Base-by-base conservation (phyloP, 2,329 filamentous ascomycete species). In the Colletotrichum lupini region DNA sequence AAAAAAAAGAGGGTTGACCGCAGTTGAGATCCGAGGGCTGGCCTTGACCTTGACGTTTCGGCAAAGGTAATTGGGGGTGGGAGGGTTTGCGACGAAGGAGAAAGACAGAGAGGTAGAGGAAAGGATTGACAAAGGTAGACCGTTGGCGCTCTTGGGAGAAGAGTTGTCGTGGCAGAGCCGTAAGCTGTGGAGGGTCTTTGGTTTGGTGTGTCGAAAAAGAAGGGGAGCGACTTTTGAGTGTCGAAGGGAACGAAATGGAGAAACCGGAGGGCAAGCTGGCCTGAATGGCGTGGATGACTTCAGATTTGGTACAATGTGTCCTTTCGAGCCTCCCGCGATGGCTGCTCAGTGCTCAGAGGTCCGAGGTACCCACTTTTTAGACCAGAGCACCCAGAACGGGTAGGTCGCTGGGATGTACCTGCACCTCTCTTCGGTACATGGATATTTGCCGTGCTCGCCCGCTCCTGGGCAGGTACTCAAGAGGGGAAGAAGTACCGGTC, bases 221-320 rank as follows among this genome's bases (percentile, higher is more conserved):
- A 61, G 28, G 56, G 28, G 24, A 32, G 28, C 65, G 37, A 63
- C 56, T 72, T 67, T 57, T 52, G 14, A 59, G 65, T 64, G 59
- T 46, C 65, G 65, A 58, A 64, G 70, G 8, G 32, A 59, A 46
- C 32, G 42, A n/a, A 22, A 52, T 28, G 32, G 53, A 52, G 52
- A 28, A 59, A 65, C 19, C 42, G 59, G 70, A 69, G 70, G 70
- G 70, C 60, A 65, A 70, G 67, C 35, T 73, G 70, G 67, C 70
- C 67, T 65, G 67, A 65, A 73, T 65, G 59, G 66, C 70, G 59
- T 69, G 67, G 70, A 70, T 73, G 67, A 65, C 70, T 65, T 70
- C 70, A 60, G 63, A 56, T 67, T 67, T 72, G 70, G 67, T 65
- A 73, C 70, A 73, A 73, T 73, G 70, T 73, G 70, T 73, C 70